phyloP scores from a whole-genome alignment of 371 early-diverging fungal species.

The Smittium culicis region DNA sequence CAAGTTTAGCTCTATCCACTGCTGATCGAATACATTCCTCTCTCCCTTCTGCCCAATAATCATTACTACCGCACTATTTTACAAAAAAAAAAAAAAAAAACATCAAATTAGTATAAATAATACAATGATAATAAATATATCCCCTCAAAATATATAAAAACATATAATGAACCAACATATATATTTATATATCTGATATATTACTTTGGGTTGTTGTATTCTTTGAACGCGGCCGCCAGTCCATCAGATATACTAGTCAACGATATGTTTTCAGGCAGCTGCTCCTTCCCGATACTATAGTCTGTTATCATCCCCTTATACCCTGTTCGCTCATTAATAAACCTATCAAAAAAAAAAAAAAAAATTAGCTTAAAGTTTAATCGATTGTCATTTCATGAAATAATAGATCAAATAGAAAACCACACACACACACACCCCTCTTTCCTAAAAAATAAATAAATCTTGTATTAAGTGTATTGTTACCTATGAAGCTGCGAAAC shows the following conservation, averaged over 20 bases:
- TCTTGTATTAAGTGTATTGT: too few species aligned
- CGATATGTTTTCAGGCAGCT: constrained; percentile 59
- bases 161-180: too few species aligned
- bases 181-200: constrained; percentile 6
- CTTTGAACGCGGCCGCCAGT: constrained; percentile 63
- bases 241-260: constrained; percentile 57
- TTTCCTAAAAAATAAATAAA: too few species aligned
- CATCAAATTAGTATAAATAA: too few species aligned
- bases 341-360: constrained; percentile 30
- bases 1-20: constrained; percentile 75
- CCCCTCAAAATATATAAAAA: too few species aligned
- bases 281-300: constrained; percentile 32
- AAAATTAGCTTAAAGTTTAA: not conserved
- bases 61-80: constrained; percentile 62
- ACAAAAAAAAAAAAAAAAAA: too few species aligned
- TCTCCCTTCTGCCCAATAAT: constrained; percentile 91
- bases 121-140: too few species aligned
- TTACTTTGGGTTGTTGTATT: constrained; percentile 58
- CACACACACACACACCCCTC: too few species aligned
- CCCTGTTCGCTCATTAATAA: constrained; percentile 38
- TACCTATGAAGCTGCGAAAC: constrained; percentile 71
- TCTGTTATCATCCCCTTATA: constrained; percentile 30
- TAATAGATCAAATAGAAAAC: too few species aligned
- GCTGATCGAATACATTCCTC: constrained; percentile 87
- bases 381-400: too few species aligned